phyloP scores from a whole-genome alignment of 2,329 filamentous ascomycete species.

The Emmonsiellopsis sp. region DNA sequence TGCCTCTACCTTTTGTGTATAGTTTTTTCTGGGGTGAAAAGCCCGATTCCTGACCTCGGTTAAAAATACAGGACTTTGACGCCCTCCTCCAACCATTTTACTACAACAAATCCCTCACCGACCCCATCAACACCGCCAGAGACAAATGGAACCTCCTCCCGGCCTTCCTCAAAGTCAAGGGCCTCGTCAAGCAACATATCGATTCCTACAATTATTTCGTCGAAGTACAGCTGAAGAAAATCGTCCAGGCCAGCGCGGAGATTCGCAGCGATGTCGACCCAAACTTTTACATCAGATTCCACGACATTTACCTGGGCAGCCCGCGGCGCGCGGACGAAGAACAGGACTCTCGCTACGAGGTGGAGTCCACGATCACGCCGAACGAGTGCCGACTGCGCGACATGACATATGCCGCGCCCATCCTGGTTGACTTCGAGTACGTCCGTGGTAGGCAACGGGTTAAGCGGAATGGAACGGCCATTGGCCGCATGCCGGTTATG shows the following conservation, averaged over 20 bases:
- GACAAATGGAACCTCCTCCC: constrained; percentile 97
- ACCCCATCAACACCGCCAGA: constrained; percentile 58
- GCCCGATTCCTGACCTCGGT: not conserved
- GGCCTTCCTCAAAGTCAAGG: constrained; percentile 97
- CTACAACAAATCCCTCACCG: constrained; percentile 56
- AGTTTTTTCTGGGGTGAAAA: no score
- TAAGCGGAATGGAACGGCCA: constrained; percentile 61
- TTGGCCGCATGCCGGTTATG: constrained; percentile 94
- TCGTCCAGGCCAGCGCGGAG: constrained; percentile 79
- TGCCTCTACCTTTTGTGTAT: not conserved
- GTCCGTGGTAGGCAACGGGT: constrained; percentile 71
- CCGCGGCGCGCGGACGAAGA: constrained; percentile 72
- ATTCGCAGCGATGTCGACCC: constrained; percentile 89
- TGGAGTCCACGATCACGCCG: constrained; percentile 59
- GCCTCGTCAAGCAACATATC: constrained; percentile 92
- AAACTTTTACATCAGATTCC: constrained; percentile 80
- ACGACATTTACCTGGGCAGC: constrained; percentile 75
- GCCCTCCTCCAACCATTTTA: constrained; percentile 61
- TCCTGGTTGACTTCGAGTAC: constrained; percentile 86
- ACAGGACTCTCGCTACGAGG: constrained; percentile 39
- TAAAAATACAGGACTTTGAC: constrained; percentile 40
- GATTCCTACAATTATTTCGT: constrained; percentile 99
- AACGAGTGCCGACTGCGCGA: constrained; percentile 95
- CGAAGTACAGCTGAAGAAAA: constrained; percentile 92
- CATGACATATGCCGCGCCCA: constrained; percentile 95